phyloP scores from a whole-genome alignment of 768 basidiomycete species.

The Lentinula edodes region DNA sequence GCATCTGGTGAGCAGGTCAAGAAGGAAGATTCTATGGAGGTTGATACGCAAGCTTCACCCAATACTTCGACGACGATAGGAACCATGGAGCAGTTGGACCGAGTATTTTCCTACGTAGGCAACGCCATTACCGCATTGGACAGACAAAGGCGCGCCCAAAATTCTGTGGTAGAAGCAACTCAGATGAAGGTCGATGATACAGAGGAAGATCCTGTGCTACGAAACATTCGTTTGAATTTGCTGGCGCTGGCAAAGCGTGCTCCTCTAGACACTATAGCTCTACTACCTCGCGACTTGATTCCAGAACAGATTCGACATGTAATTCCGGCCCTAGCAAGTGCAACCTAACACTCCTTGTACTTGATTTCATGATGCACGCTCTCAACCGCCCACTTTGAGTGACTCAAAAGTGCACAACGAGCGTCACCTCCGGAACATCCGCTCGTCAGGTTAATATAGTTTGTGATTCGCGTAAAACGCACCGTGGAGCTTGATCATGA shows the following conservation, averaged over 20 bases:
- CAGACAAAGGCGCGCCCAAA: slow-evolving; percentile 17
- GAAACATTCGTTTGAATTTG: slow-evolving; percentile 64
- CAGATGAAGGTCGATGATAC: slow-evolving; percentile 18
- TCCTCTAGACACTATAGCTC: slow-evolving; percentile 65
- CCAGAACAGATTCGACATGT: slow-evolving; percentile 60
- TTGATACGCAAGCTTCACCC: not conserved
- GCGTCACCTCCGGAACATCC: too few species aligned
- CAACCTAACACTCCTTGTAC: not conserved
- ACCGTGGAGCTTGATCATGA: not conserved
- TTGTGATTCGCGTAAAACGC: not conserved
- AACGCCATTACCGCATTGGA: slow-evolving; percentile 44
- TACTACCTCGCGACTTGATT: slow-evolving; percentile 57
- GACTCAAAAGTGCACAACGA: not conserved
- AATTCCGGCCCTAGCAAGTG: slow-evolving; percentile 41
- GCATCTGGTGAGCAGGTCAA: slow-evolving; percentile 25
- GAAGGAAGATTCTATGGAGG: slow-evolving; percentile 17
- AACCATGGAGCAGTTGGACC: slow-evolving; percentile 43
- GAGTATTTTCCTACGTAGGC: slow-evolving; percentile 55
- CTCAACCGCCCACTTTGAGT: too few species aligned
- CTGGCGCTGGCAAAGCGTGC: slow-evolving; percentile 75
- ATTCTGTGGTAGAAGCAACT: slow-evolving; percentile 10
- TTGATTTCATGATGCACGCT: not conserved
- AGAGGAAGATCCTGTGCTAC: slow-evolving; percentile 40
- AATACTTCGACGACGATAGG: slow-evolving; percentile 19
- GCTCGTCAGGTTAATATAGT: not conserved